Evolutionary conservation across 2,329 filamentous ascomycete species (phyloP).

Genomic region (Fusarium sp.): DNA sequence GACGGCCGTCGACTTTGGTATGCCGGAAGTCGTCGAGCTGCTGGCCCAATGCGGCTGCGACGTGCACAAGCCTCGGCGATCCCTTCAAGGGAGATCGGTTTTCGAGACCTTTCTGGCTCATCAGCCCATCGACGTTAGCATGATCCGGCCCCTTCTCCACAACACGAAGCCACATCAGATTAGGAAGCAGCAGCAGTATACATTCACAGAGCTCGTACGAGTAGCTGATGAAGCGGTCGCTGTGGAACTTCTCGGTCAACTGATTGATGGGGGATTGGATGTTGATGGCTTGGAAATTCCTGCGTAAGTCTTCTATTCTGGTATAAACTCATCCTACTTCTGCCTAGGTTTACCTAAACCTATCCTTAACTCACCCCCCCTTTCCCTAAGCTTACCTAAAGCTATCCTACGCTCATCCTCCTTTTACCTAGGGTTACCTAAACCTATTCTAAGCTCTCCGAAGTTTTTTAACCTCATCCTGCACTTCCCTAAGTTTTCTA

Average conservation of each 20-base stretch:
- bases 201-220: constrained; percentile 15
- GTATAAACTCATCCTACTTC: not conserved
- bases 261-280: constrained; percentile 31
- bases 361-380: not conserved
- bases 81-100: constrained; percentile 5
- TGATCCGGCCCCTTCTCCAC: constrained; percentile 20
- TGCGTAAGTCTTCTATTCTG: not conserved
- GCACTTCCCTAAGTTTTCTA: not conserved
- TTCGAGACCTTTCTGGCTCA: constrained; percentile 26
- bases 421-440: not conserved
- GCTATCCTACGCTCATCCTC: not conserved
- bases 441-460: not conserved
- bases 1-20: constrained; percentile 7
- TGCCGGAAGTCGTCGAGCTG: constrained; percentile 4
- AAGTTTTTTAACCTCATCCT: not conserved
- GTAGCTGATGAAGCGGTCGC: constrained; percentile 1
- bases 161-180: constrained; percentile 18
- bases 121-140: not conserved
- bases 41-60: constrained; percentile 28
- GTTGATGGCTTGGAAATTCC: constrained; percentile 19
- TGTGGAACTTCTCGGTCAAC: not conserved
- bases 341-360: not conserved
- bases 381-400: not conserved
- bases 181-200: constrained; percentile 18
- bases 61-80: constrained; percentile 5